Conservation (phyloP, 139 green algal species). For the Monoraphidium neglectum region DNA sequence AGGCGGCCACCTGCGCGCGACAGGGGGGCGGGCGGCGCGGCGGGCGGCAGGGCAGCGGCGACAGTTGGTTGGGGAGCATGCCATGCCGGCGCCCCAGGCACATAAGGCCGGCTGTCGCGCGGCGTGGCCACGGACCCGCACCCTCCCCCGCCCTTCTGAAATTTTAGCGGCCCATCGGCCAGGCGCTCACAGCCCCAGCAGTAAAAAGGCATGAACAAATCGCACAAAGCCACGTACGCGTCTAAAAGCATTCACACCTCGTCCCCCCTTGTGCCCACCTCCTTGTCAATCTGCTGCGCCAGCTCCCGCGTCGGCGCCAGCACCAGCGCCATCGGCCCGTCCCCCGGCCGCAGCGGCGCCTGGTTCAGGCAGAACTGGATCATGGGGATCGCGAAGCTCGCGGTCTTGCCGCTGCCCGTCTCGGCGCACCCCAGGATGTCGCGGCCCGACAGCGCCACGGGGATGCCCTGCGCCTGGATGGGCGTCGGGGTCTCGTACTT, state of each 20-base stretch:
- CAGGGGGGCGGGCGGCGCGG: too few relatives aligned
- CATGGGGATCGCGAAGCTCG: slow-evolving; percentile 86
- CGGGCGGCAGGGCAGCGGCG: too few relatives aligned
- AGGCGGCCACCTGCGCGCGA: slow-evolving; percentile 41
- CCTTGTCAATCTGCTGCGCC: slow-evolving; percentile 99
- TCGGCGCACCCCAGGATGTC: slow-evolving; percentile 92
- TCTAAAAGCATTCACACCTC: slow-evolving; percentile 2
- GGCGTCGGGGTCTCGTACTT: slow-evolving; percentile 88
- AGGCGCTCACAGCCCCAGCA: too few relatives aligned
- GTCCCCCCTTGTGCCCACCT: slow-evolving; percentile 70
- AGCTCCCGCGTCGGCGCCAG: slow-evolving; percentile 98
- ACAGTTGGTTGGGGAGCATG: too few relatives aligned
- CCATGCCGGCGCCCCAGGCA: too few relatives aligned
- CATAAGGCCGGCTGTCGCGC: too few relatives aligned
- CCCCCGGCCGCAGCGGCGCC: slow-evolving; percentile 58
- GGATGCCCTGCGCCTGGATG: slow-evolving; percentile 89
- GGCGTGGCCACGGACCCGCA: too few relatives aligned
- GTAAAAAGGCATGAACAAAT: slow-evolving; percentile 24
- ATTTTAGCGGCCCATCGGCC: too few relatives aligned
- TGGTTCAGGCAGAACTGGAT: slow-evolving; percentile 85
- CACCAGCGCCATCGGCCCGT: slow-evolving; percentile 95
- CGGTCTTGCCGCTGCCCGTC: slow-evolving; percentile 91
- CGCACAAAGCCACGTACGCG: background rate
- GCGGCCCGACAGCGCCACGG: slow-evolving; percentile 76
- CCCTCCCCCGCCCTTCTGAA: too few relatives aligned